Evolutionary conservation across 2,329 filamentous ascomycete genomes (phyloP).

Genomic region (Fusarium albosuccineum): DNA sequence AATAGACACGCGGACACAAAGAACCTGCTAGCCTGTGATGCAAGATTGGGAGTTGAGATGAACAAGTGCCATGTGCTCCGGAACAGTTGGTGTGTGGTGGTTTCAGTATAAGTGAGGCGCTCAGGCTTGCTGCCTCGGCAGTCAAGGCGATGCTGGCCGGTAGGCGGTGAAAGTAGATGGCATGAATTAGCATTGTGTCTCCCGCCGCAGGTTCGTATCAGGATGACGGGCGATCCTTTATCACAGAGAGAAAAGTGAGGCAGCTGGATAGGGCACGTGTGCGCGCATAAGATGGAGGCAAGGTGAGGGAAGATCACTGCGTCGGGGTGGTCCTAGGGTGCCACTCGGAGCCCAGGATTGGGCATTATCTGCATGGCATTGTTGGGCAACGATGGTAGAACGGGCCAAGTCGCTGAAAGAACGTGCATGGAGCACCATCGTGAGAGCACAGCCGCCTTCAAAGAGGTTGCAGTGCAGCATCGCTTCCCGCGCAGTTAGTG

Average conservation of each 20-base stretch:
- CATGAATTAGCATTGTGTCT: constrained; percentile 3
- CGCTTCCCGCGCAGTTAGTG: constrained; percentile 11
- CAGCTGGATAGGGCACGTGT: constrained; percentile 28
- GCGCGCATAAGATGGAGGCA: constrained; percentile 3
- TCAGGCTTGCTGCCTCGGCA: constrained; percentile 11
- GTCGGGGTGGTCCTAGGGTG: neutral
- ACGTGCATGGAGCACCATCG: constrained; percentile 20
- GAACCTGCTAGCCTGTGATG: constrained; percentile 15
- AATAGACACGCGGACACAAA: constrained; percentile 16
- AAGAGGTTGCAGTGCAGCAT: constrained; percentile 20
- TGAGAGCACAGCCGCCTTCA: constrained; percentile 5
- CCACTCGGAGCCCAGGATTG: constrained; percentile 9
- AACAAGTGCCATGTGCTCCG: constrained; percentile 31
- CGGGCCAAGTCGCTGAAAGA: neutral
- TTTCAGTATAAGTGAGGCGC: neutral
- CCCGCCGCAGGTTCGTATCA: constrained; percentile 5
- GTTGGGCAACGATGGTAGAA: constrained; percentile 6
- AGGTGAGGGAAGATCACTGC: constrained; percentile 16
- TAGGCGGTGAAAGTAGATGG: constrained; percentile 14
- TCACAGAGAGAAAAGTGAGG: neutral
- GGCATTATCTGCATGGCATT: constrained; percentile 1
- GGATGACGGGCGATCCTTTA: neutral
- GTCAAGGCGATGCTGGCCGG: constrained; percentile 2
- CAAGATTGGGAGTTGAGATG: constrained; percentile 20
- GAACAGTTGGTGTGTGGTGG: constrained; percentile 18